A percentile compares a stretch with the other conserved stretches of the same genome.
Conservation (phyloP, 2,329 filamentous ascomycete species). For the Xylariales sp. region DNA sequence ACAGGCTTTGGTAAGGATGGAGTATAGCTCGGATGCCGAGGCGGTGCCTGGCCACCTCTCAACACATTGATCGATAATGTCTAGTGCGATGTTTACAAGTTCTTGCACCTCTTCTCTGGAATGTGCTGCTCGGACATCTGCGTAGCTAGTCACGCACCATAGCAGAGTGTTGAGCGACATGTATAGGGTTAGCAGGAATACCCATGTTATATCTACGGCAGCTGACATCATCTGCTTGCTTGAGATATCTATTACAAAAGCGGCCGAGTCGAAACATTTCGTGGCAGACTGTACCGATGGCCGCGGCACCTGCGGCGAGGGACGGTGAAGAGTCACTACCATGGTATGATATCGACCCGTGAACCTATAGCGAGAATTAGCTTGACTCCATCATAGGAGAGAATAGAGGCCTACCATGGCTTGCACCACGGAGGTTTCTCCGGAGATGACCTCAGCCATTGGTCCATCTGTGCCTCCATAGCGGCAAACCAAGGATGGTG, state of each 20-base stretch:
- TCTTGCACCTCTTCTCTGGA: constrained; percentile 79
- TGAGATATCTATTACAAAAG: constrained; percentile 84
- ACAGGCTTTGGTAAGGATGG: constrained; percentile 86
- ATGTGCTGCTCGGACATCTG: constrained; percentile 80
- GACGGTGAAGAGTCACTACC: constrained; percentile 87
- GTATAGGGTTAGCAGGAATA: constrained; percentile 89
- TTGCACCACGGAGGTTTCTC: constrained; percentile 78
- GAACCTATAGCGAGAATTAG: constrained; percentile 60
- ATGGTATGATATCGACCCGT: constrained; percentile 83
- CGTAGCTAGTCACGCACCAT: constrained; percentile 85
- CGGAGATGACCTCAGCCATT: constrained; percentile 83
- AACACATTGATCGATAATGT: constrained; percentile 82
- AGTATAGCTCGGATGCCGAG: constrained; percentile 85
- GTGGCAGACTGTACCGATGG: constrained; percentile 82
- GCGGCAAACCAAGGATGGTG: constrained; percentile 86
- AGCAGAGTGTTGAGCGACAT: constrained; percentile 92
- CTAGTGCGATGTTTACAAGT: constrained; percentile 78
- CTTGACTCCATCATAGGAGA: background rate
- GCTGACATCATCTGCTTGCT: constrained; percentile 81
- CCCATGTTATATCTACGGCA: constrained; percentile 90
- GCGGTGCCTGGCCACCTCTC: constrained; percentile 92
- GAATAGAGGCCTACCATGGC: constrained; percentile 72
- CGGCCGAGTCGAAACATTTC: constrained; percentile 84
- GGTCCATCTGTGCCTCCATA: constrained; percentile 81
- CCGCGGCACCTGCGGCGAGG: constrained; percentile 90